These are phyloP conservation scores for Backusella sp. DNA, from an alignment of 192 early-diverging fungal species.

Conservation along the genomic window DNA sequence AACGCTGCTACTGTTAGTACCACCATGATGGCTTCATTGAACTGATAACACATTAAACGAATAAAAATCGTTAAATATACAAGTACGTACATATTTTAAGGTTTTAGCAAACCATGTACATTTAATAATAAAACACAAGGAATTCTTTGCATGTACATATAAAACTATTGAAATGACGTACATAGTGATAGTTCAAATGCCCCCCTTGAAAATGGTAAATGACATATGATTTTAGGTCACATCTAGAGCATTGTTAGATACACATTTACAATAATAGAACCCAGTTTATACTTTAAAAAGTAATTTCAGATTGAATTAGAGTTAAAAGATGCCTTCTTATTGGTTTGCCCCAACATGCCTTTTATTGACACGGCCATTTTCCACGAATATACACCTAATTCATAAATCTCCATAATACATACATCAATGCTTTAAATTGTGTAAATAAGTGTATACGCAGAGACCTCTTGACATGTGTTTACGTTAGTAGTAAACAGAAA, in stretches of 20 bases:
- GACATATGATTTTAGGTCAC: background rate
- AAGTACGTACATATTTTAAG: background rate
- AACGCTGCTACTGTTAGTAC: background rate
- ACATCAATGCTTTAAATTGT: background rate
- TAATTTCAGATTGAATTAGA: background rate
- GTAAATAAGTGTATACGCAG: background rate
- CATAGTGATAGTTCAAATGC: too few relatives aligned
- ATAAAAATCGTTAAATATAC: background rate
- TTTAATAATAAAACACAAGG: slow-evolving; percentile 1
- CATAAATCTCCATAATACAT: background rate
- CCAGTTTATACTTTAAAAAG: background rate
- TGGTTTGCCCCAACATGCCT: background rate
- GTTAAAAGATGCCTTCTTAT: background rate
- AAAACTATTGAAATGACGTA: too few relatives aligned
- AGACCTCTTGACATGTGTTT: background rate
- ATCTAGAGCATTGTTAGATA: background rate
- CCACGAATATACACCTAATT: background rate
- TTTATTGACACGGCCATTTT: background rate
- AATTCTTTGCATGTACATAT: background rate
- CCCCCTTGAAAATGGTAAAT: background rate
- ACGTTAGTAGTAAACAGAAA: background rate
- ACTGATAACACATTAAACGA: background rate
- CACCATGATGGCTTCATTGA: background rate
- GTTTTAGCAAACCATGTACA: background rate
- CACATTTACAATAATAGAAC: background rate